Evolutionary conservation across 2,329 filamentous ascomycete species (phyloP), one percentile per base, ranked within the genome.

Genomic region (Claviceps purpurea): DNA sequence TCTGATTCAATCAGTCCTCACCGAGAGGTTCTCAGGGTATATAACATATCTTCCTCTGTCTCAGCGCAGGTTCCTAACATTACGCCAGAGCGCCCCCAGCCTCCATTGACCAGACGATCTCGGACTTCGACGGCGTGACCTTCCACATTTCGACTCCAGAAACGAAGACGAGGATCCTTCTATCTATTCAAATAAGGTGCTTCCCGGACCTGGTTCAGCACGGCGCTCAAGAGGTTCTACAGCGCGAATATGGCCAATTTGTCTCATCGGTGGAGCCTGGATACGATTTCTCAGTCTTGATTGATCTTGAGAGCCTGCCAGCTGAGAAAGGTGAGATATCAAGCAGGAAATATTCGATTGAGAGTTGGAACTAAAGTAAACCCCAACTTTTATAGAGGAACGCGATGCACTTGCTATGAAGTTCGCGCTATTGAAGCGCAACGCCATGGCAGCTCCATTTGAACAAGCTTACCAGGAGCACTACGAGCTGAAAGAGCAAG

Each of bases 91-190:
- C 86, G 68, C 74, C 88, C 60, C 89, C 89, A 54, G 79, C 82
- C 54, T 89, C 87, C 61, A 95, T 99, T 68, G 94, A 98, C 72
- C 93, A 99, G 75, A 89, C 95, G 57, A 89, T 96, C 57, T 97
- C 91, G 67, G 93, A 99, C 73, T 99, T 99, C 66, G 94, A 98
- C 72, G 91, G 91, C 66, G 93, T 97, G 61, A 95, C 87, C 60
- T 99, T 97, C 73, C 93, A 98, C 71, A 90, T 98, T 65, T 97
- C 91, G 40, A 98, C 93, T 45, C 93, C 91, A 54, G 89, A 95
- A 69, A 75, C 82, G 56, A 97, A 97, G 77, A 84, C 88, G 49
- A 89, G 94, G 73, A 96, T 99, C 59, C 79, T 95, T 50, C 83
- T 99, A 54, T 98, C 93, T 22, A 86, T 98, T 62, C 82, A 89